phyloP scores from a whole-genome alignment of 164 flowering plant genomes.

The Pachysandra terminalis region DNA sequence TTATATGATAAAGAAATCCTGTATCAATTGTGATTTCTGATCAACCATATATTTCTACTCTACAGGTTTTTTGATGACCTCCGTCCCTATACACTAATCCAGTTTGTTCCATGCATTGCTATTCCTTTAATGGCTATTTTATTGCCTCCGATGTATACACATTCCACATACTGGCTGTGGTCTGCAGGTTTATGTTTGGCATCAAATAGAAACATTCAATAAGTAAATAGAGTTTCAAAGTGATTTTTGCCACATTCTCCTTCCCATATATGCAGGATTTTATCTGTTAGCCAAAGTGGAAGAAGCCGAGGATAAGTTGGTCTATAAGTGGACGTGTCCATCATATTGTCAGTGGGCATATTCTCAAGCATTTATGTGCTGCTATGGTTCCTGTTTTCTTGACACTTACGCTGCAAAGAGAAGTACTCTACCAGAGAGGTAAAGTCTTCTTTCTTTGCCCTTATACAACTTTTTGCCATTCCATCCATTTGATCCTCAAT shows the following conservation, averaged over 20 bases:
- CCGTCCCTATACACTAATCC: conserved; percentile 91
- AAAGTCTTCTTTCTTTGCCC: background rate
- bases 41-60: background rate
- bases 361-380: conserved; percentile 91
- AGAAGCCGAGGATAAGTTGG: conserved; percentile 83
- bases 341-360: conserved; percentile 89
- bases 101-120: conserved; percentile 90
- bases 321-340: conserved; percentile 76
- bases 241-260: too few species aligned
- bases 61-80: conserved; percentile 92
- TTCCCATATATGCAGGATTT: too few species aligned
- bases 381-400: conserved; percentile 96
- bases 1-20: background rate
- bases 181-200: too few species aligned
- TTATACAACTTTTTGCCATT: background rate
- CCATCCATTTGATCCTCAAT: background rate
- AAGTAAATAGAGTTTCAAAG: too few species aligned
- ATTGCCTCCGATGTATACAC: conserved; percentile 97
- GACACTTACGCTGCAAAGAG: conserved; percentile 92
- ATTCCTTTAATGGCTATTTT: conserved; percentile 91
- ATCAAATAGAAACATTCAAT: too few species aligned
- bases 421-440: conserved; percentile 63
- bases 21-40: background rate
- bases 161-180: too few species aligned
- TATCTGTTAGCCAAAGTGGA: conserved; percentile 92